phyloP scores from a whole-genome alignment of 2,329 filamentous ascomycete species.

The Delphinella strobiligena region DNA sequence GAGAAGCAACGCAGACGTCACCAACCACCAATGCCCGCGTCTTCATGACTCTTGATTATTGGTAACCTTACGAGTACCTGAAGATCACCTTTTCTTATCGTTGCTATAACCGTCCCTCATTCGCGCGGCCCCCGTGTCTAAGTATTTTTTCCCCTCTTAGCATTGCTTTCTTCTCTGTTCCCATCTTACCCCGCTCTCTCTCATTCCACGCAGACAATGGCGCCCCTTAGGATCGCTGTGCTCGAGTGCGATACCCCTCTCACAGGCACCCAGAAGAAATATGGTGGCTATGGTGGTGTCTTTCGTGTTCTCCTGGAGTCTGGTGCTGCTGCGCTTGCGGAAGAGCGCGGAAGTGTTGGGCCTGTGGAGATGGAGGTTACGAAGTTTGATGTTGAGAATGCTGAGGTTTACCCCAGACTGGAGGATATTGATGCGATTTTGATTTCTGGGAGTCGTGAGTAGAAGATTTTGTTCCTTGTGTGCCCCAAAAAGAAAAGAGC shows the following conservation, averaged over 20 bases:
- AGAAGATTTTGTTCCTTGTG: not conserved
- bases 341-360: constrained; percentile 9
- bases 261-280: constrained; percentile 49
- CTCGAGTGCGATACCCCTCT: constrained; percentile 78
- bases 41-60: too few species aligned
- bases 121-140: too few species aligned
- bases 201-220: too few species aligned
- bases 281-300: constrained; percentile 58
- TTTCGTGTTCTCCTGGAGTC: constrained; percentile 40
- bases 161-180: not conserved
- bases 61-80: too few species aligned
- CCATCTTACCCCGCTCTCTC: too few species aligned
- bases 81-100: too few species aligned
- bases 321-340: constrained; percentile 25
- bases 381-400: constrained; percentile 54
- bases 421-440: constrained; percentile 70
- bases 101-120: too few species aligned
- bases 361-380: constrained; percentile 43
- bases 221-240: constrained; percentile 61
- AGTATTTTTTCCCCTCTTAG: too few species aligned
- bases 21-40: too few species aligned
- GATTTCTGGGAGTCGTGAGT: constrained; percentile 50
- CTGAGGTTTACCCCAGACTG: constrained; percentile 57
- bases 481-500: constrained; percentile 13
- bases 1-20: not conserved